Base-by-base conservation (phyloP, 495 filamentous ascomycete species). In the Annulohypoxylon maeteangense region DNA sequence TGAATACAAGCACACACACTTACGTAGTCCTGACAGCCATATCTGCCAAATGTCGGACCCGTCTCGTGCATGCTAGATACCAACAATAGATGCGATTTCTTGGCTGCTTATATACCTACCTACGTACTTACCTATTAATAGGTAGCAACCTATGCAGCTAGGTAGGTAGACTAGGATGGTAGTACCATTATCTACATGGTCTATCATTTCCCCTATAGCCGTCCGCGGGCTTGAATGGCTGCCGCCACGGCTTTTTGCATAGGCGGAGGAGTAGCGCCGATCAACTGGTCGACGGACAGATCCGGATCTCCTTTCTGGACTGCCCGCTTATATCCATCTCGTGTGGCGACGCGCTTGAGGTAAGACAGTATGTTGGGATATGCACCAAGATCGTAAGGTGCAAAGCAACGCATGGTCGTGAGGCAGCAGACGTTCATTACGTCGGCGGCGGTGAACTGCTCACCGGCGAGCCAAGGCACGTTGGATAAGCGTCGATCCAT, bases 391-490 rank as follows among this genome's bases (percentile, higher is more conserved):
- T 84, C 80, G n/a, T 81, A 74, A 20, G 78, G 78, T 55, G 50
- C 67, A 59, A 86, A 89, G 11, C 78, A 76, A 18, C 89, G 78
- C 81, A 88, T 81, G 10, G 85, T 89, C 2, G 87, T 88, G 48
- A 90, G 74, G 27, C 77, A 78, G 58, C 80, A 86, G 7, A 89
- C 75, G 4, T 60, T 80, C 85, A 89, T 90, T 32, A 90, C 80
- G 80, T 91, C 89, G 1, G 89, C 89, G 0, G 83, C 86, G 0
- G 87, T 90, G 62, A 91, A 85, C 54, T 87, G 77, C 22, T 83
- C 76, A 11, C 88, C 89, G 0, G 87, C 88, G n/a, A 91, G 71
- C 78, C 83, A 90, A 22, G 78, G 70, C n/a, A 81, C 81, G 29
- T 80, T 69, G 1, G 62, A 68, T 5, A 90, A 70, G 22, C 83